A percentile compares a stretch with the other conserved stretches of the same genome.
Evolutionary conservation across 2,329 filamentous ascomycete genomes (phyloP).

Genomic region (Ophiobolus disseminans): DNA sequence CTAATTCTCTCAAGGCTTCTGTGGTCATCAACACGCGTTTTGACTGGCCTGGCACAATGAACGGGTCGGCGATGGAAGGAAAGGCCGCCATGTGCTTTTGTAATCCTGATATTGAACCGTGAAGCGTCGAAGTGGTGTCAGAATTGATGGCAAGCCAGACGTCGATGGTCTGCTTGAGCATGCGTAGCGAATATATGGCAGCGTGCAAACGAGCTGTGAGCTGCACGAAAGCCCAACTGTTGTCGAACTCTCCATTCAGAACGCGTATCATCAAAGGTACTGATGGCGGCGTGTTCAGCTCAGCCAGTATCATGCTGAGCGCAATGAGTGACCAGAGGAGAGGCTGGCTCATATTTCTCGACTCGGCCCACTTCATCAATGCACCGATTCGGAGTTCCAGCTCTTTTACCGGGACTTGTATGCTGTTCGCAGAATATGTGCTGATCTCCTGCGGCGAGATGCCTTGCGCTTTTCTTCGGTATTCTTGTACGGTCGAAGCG

Average conservation of each 20-base stretch:
- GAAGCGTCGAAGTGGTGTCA: constrained; percentile 1
- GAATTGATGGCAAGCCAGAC: constrained; percentile 25
- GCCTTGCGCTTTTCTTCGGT: constrained; percentile 46
- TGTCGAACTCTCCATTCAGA: constrained; percentile 40
- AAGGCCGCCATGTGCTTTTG: constrained; percentile 26
- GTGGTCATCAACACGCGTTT: constrained; percentile 20
- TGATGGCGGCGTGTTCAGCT: constrained; percentile 29
- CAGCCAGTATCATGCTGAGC: constrained; percentile 27
- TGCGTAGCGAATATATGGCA: constrained; percentile 52
- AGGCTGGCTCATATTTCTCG: constrained; percentile 10
- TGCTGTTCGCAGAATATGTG: constrained; percentile 12
- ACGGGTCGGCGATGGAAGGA: constrained; percentile 31
- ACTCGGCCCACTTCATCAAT: constrained; percentile 25
- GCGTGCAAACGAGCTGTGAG: constrained; percentile 52
- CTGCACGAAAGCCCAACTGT: constrained; percentile 50
- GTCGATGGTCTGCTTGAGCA: constrained; percentile 49
- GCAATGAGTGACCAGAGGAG: constrained; percentile 38
- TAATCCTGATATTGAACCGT: constrained; percentile 10
- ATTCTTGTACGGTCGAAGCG: constrained; percentile 41
- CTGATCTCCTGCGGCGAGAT: constrained; percentile 28
- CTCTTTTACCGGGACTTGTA: constrained; percentile 4
- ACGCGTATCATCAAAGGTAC: constrained; percentile 22
- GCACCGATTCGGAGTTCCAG: constrained; percentile 22
- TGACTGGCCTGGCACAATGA: constrained; percentile 35
- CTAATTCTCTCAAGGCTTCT: constrained; percentile 21